Evolutionary conservation across 2,329 filamentous ascomycete genomes (phyloP), one percentile per base, ranked within the genome.

Genomic region (Biscogniauxia mediterranea): DNA sequence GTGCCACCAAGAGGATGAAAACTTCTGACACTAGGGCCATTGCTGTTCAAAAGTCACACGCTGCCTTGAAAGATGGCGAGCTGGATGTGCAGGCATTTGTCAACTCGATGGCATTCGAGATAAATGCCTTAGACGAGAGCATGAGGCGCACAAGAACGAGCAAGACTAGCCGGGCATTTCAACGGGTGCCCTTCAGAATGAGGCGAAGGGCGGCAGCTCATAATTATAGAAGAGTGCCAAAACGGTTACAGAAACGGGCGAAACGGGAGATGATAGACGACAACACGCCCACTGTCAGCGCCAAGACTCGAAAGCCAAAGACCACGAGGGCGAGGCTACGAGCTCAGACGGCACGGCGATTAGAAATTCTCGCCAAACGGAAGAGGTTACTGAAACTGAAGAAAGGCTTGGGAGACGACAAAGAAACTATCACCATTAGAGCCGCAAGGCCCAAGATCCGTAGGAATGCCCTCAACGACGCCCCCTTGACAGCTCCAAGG

Each of bases 151-250:
- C 91, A 54, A 93, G 90, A 74, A 77, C 78, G 5, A 78, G 80
- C 49, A 78, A 80, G 58, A 80, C 85, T 52, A 88, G 86, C 60
- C 85, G 94, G 56, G 93, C 94, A 15, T 98, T 98, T 71, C 95
- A 99, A 75, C 86, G 92, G 68, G 90, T 99, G 5, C 95, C 95
- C 1, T 86, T 92, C 67, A 88, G 89, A 55, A 79, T 99, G 83
- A 83, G 95, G 66, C 83, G 95, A 66, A 84, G 95, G 69, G 97
- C 94, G 0, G 95, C 94, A 20, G 97, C 93, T 74, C 95, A 99
- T 77, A 97, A 99, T 83, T 90, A 91, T 42, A 96, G 94, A 77
- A 86, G 90, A 64, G 89, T 99, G 17, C 95, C 95, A 2, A 89
- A 89, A 72, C 81, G 92, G 64, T 77, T 98, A 71, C 85, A 90